Evolutionary conservation across 2,329 filamentous ascomycete genomes (phyloP), one percentile per base, ranked within the genome.

Genomic region (Botryotinia convoluta): DNA sequence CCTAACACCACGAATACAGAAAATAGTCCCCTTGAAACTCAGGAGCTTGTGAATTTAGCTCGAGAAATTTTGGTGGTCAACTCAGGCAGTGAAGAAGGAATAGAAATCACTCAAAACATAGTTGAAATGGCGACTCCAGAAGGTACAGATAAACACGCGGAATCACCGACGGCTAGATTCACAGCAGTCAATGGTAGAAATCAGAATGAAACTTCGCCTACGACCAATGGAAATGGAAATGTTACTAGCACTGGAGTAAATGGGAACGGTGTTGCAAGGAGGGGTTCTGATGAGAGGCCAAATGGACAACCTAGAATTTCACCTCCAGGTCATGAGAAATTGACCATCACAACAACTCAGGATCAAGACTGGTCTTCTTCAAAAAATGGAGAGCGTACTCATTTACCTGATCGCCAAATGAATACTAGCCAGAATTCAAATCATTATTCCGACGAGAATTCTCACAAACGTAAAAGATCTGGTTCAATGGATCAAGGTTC

Each of bases 401-500:
- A 65, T 37, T n/a, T 71, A 51, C 72, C 72, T 32, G 68, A 71
- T 71, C 68, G 72, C 39, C 72, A 73, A 44, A 75, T 75, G 60
- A 63, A 75, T 32, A 77, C 77, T 57, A 72, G 62, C 18, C 79
- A 77, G 59, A 70, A 76, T 35, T 73, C 75, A 32, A 73, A 74
- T 54, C 44, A 74, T 22, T 78, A 80, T 71, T 71, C 78, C 10
- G 79, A 80, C 16, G 80, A 90, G 51, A 80, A 78, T 26, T 83
- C 86, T 29, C 86, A 89, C 77, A 92, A 91, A 82, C 88, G 90
- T 78, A 95, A 94, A 82, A 88, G 92, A 74, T 93, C 92, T 10
- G 83, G 85, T 63, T 93, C 91, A 9, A 81, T 84, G 54, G 90
- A 90, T 72, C 81, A 79, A 59, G 77, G 75, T 42, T 78, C 79